Percentiles rank a stretch among this genome's conserved stretches.
Evolutionary conservation across 2,329 filamentous ascomycete species (phyloP).

Genomic region (Pseudocercospora ulei): DNA sequence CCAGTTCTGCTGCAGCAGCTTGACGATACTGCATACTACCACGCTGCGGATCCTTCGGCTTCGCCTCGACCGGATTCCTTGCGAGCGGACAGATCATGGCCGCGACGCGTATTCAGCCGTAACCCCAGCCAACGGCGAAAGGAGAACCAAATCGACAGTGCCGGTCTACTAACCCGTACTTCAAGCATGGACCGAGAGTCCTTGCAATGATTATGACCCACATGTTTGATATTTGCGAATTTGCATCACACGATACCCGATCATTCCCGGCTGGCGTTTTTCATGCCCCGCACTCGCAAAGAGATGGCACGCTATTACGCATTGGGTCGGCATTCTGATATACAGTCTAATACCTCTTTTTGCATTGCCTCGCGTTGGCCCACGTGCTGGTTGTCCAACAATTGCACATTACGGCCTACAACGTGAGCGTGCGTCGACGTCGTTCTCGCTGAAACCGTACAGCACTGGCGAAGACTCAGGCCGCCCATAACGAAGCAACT

Average conservation of each 20-base stretch:
- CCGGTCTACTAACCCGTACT: slow-evolving; percentile 29
- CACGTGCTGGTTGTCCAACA: neutral
- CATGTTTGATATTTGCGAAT: slow-evolving; percentile 5
- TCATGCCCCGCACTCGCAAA: slow-evolving; percentile 5
- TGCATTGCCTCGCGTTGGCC: slow-evolving; percentile 9
- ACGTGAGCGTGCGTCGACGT: slow-evolving; percentile 1
- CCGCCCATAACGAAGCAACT: slow-evolving; percentile 6
- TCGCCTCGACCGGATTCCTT: slow-evolving; percentile 30
- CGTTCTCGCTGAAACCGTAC: neutral
- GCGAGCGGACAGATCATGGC: slow-evolving; percentile 35
- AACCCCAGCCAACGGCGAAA: slow-evolving; percentile 38
- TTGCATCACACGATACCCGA: slow-evolving; percentile 14
- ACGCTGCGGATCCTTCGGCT: slow-evolving; percentile 23
- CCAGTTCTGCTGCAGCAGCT: slow-evolving; percentile 27
- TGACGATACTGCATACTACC: slow-evolving; percentile 27
- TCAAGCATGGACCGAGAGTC: slow-evolving; percentile 33
- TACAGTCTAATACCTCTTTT: slow-evolving; percentile 16
- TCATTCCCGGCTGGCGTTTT: slow-evolving; percentile 16
- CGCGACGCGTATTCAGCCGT: slow-evolving; percentile 38
- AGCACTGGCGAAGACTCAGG: slow-evolving; percentile 5
- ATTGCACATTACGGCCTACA: slow-evolving; percentile 7
- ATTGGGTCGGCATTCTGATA: slow-evolving; percentile 15
- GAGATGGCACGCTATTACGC: slow-evolving; percentile 15
- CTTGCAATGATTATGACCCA: slow-evolving; percentile 18
- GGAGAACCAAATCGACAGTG: slow-evolving; percentile 22